phyloP scores from a whole-genome alignment of 768 basidiomycete species.

The Epithele typhae region DNA sequence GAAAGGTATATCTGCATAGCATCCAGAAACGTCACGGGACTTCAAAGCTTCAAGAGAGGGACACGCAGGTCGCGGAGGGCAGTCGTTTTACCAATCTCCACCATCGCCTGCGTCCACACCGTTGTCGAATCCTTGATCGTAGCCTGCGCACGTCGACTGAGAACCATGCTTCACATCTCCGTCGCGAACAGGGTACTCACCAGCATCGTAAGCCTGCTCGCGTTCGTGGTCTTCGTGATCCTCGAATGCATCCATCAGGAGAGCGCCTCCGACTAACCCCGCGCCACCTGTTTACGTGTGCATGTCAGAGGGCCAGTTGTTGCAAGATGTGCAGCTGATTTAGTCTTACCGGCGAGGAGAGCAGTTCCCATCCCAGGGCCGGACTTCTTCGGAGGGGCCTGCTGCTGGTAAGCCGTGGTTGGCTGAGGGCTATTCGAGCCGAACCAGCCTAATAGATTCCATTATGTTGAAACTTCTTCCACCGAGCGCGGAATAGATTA shows the following conservation, averaged over 20 bases:
- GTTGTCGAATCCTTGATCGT: conserved; percentile 26
- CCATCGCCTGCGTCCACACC: conserved; percentile 21
- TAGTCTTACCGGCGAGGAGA: conserved; percentile 43
- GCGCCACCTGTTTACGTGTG: conserved; percentile 62
- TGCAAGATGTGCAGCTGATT: not conserved
- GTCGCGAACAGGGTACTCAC: conserved; percentile 19
- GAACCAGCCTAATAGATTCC: conserved; percentile 25
- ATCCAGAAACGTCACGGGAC: no score
- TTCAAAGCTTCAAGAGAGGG: no score
- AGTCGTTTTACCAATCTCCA: conserved; percentile 22
- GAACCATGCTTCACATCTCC: no score
- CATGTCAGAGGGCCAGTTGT: not conserved
- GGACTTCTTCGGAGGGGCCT: conserved; percentile 36
- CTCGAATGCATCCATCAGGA: conserved; percentile 51
- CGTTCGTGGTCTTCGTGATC: conserved; percentile 32
- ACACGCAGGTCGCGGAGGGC: no score
- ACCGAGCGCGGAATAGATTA: conserved; percentile 14
- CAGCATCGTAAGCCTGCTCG: conserved; percentile 31
- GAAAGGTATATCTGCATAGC: no score
- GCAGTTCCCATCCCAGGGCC: conserved; percentile 49
- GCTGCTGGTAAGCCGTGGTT: conserved; percentile 25
- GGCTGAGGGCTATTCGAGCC: conserved; percentile 25
- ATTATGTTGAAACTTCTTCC: not conserved
- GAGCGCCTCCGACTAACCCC: conserved; percentile 60
- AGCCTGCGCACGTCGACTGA: conserved; percentile 11